Percentiles rank a stretch among this genome's conserved stretches.
Evolutionary conservation across 805 yeast species (phyloP).

Genomic region (Candida awuae): DNA sequence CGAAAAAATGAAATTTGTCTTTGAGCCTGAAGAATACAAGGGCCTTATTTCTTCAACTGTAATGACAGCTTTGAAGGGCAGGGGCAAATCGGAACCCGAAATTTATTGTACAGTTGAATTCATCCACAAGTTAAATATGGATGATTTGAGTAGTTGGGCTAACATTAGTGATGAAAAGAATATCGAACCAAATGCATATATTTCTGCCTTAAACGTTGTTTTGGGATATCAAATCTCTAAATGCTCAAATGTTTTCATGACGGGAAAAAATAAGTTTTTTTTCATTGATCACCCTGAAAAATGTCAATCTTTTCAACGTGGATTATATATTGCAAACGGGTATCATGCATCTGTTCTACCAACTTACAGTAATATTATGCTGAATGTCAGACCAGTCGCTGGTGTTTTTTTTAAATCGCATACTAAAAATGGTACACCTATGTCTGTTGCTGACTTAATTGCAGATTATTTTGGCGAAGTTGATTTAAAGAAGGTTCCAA

Average conservation of each 20-base stretch:
- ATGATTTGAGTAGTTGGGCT: constrained; percentile 17
- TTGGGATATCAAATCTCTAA: constrained; percentile 20
- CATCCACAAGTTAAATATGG: constrained; percentile 18
- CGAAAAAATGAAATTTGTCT: constrained; percentile 15
- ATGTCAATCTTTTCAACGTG: constrained; percentile 21
- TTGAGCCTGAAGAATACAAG: constrained; percentile 16
- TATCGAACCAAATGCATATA: constrained; percentile 18
- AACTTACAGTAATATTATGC: constrained; percentile 20
- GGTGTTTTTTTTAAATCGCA: constrained; percentile 25
- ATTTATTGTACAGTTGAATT: constrained; percentile 18
- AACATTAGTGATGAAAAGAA: constrained; percentile 14
- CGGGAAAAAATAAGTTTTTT: constrained; percentile 21
- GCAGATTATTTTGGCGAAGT: constrained; percentile 19
- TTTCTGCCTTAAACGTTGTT: constrained; percentile 19
- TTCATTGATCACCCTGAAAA: constrained; percentile 20
- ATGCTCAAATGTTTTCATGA: constrained; percentile 16
- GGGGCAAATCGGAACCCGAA: constrained; percentile 9
- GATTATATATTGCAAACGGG: constrained; percentile 25
- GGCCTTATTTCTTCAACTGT: constrained; percentile 18
- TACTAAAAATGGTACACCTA: constrained; percentile 18
- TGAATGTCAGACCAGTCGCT: constrained; percentile 25
- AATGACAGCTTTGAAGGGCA: constrained; percentile 8
- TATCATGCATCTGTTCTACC: constrained; percentile 26
- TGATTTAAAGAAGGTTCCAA: constrained; percentile 11
- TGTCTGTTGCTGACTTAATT: constrained; percentile 22